Evolutionary conservation across 306 rosid genomes (phyloP).

Genomic region (Parietaria judaica): DNA sequence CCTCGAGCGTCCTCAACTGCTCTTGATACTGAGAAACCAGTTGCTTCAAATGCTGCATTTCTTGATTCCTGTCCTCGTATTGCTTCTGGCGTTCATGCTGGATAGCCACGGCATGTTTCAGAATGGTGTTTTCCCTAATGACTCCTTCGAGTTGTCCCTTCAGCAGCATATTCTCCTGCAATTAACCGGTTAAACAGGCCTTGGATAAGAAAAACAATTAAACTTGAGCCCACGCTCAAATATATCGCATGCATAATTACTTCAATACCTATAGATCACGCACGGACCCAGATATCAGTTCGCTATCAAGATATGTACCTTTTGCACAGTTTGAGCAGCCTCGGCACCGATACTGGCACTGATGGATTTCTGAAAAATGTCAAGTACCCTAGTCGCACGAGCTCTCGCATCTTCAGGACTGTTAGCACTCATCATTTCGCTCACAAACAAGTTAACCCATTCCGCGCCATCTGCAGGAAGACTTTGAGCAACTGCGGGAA

Average conservation of each 20-base stretch:
- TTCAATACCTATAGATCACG: background rate
- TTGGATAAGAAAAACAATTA: background rate
- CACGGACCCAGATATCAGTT: background rate
- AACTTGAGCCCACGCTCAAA: background rate
- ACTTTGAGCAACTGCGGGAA: slow-evolving; percentile 31
- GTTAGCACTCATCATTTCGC: slow-evolving; percentile 67
- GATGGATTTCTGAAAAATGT: slow-evolving; percentile 74
- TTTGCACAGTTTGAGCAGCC: slow-evolving; percentile 49
- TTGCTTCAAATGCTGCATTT: slow-evolving; percentile 73
- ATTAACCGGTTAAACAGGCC: background rate
- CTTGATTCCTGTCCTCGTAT: slow-evolving; percentile 50
- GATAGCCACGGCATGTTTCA: slow-evolving; percentile 74
- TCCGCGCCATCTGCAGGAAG: slow-evolving; percentile 72
- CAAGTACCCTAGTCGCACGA: slow-evolving; percentile 75
- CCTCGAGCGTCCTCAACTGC: slow-evolving; percentile 82
- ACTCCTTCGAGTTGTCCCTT: slow-evolving; percentile 71
- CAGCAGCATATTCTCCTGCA: slow-evolving; percentile 72
- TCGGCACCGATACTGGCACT: slow-evolving; percentile 54
- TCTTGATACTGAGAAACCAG: slow-evolving; percentile 76
- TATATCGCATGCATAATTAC: background rate
- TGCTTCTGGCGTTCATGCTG: slow-evolving; percentile 78
- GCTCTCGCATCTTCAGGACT: slow-evolving; percentile 74
- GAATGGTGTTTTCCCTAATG: slow-evolving; percentile 60
- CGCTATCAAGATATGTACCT: slow-evolving; percentile 33
- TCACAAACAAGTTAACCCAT: slow-evolving; percentile 85